Percentiles rank a stretch among this genome's conserved stretches.
These are phyloP conservation scores for Coprinellus aureogranulatus DNA, from an alignment of 768 basidiomycete species.

Conservation along the genomic window DNA sequence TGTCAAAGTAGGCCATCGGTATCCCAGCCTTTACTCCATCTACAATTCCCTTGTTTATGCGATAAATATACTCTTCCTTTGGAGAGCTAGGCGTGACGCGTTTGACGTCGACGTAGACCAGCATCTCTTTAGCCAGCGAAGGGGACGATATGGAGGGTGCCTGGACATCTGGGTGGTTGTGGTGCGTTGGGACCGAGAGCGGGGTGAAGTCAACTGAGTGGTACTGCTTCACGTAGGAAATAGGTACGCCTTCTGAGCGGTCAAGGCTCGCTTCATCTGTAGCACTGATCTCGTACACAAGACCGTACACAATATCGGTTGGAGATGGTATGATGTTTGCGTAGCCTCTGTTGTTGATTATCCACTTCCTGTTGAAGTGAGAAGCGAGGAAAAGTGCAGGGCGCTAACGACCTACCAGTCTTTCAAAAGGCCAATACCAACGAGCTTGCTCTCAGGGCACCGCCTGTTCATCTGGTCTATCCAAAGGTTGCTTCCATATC, in stretches of 20 bases:
- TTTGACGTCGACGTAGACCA: conserved; percentile 43
- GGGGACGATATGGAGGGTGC: neutral
- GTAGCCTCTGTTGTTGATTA: conserved; percentile 43
- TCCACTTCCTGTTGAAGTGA: conserved; percentile 52
- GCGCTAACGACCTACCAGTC: conserved; percentile 33
- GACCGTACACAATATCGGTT: conserved; percentile 41
- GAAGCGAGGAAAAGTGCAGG: neutral
- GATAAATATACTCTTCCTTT: conserved; percentile 41
- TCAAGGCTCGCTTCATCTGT: conserved; percentile 44
- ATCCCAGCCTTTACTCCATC: conserved; percentile 41
- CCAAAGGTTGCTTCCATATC: conserved; percentile 53
- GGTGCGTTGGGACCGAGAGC: neutral
- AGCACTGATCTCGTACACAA: conserved; percentile 40
- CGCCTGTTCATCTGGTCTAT: conserved; percentile 46
- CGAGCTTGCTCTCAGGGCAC: conserved; percentile 41
- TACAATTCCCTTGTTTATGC: conserved; percentile 45
- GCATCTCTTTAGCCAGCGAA: conserved; percentile 14
- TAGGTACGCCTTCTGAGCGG: conserved; percentile 38
- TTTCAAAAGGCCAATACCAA: conserved; percentile 38
- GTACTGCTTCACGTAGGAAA: conserved; percentile 34
- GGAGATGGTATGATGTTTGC: conserved; percentile 43
- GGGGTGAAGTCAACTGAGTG: conserved; percentile 25
- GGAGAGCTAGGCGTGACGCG: conserved; percentile 30
- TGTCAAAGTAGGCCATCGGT: conserved; percentile 40
- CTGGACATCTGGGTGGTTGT: neutral